Evolutionary conservation across 2,329 filamentous ascomycete genomes (phyloP).

Genomic region (Paecilomyces formosus): DNA sequence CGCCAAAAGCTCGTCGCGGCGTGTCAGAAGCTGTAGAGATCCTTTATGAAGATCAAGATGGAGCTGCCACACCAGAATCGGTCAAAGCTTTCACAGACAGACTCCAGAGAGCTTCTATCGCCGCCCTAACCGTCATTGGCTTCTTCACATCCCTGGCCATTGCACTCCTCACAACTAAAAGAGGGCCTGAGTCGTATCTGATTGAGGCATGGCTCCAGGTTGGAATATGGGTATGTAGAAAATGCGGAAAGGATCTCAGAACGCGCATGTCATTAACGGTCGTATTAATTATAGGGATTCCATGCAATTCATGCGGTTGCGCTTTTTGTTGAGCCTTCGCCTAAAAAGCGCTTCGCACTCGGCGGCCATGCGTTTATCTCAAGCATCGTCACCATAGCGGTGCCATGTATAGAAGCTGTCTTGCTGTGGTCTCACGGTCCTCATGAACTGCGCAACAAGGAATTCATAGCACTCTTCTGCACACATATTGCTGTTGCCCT

Average conservation of each 20-base stretch:
- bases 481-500: slow-evolving; percentile 38
- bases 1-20: slow-evolving; percentile 9
- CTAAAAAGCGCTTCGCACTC: slow-evolving; percentile 22
- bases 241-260: background rate
- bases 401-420: slow-evolving; percentile 16
- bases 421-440: slow-evolving; percentile 23
- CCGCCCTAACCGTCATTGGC: slow-evolving; percentile 49
- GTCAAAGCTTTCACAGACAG: slow-evolving; percentile 55
- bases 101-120: slow-evolving; percentile 48
- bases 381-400: slow-evolving; percentile 17
- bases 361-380: slow-evolving; percentile 22
- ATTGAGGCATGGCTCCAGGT: slow-evolving; percentile 55
- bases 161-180: slow-evolving; percentile 46
- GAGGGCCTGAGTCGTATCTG: slow-evolving; percentile 25
- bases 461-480: slow-evolving; percentile 41
- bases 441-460: background rate
- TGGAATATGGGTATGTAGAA: slow-evolving; percentile 53
- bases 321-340: slow-evolving; percentile 27
- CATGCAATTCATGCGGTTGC: slow-evolving; percentile 24
- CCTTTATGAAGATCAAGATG: slow-evolving; percentile 63
- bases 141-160: slow-evolving; percentile 50
- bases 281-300: slow-evolving; percentile 13
- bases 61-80: slow-evolving; percentile 58
- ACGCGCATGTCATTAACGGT: background rate
- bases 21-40: slow-evolving; percentile 21